Evolutionary conservation across 1,284 basidiomycete genomes (phyloP).

Genomic region (Trichosporon sp.): DNA sequence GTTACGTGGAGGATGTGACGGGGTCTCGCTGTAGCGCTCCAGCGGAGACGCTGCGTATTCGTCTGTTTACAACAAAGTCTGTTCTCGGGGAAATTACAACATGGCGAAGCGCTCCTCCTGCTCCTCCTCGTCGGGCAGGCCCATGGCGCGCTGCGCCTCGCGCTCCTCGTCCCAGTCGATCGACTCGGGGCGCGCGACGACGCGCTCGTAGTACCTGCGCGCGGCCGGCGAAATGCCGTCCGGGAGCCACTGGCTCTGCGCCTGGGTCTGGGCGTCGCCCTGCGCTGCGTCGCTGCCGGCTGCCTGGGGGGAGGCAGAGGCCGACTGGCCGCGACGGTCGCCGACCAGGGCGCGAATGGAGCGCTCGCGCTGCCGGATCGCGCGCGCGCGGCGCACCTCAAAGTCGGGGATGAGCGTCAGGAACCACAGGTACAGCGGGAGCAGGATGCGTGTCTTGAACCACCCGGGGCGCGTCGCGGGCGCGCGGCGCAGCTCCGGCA

Average conservation of each 20-base stretch:
- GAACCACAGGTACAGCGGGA: constrained; percentile 43
- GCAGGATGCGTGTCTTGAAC: constrained; percentile 31
- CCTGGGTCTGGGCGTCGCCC: neutral
- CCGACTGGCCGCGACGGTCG: neutral
- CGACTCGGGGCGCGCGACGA: constrained; percentile 32
- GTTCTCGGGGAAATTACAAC: no score
- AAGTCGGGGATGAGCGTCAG: constrained; percentile 42
- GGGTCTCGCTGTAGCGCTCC: no score
- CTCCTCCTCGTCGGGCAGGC: constrained; percentile 34
- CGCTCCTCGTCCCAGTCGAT: constrained; percentile 50
- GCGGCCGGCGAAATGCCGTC: constrained; percentile 27
- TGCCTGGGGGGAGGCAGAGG: no score
- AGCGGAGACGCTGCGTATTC: no score
- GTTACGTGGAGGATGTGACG: no score
- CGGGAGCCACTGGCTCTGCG: constrained; percentile 19
- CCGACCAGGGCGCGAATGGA: constrained; percentile 35
- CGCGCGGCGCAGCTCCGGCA: constrained; percentile 5
- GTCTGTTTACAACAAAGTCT: constrained; percentile 13
- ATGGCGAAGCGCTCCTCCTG: constrained; percentile 9
- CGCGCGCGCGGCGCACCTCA: constrained; percentile 33
- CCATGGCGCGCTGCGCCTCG: constrained; percentile 41
- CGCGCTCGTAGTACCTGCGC: constrained; percentile 36
- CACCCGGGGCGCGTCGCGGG: constrained; percentile 9
- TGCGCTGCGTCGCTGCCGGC: neutral
- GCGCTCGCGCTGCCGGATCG: constrained; percentile 37